Evolutionary conservation across 148 eudicot species (phyloP).

Genomic region (Salicornia ramosissima): DNA sequence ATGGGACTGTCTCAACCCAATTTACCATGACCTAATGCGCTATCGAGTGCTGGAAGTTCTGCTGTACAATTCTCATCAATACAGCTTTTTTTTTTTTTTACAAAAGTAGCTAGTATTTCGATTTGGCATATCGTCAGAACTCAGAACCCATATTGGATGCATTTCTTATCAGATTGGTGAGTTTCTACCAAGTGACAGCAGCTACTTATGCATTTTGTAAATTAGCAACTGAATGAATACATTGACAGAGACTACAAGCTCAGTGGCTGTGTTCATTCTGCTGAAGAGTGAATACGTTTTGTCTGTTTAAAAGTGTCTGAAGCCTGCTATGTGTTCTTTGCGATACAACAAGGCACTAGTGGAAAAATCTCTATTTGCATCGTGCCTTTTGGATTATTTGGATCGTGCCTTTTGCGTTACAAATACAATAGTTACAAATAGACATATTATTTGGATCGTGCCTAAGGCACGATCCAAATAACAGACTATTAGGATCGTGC

Average conservation of each 20-base stretch:
- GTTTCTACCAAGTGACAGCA: constrained; percentile 6
- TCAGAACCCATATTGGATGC: background rate
- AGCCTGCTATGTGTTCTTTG: background rate
- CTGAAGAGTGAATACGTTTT: background rate
- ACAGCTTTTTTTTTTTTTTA: constrained; percentile 6
- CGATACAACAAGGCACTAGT: background rate
- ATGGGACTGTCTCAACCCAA: constrained; percentile 53
- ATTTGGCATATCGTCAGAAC: constrained; percentile 6
- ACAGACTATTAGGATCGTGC: too few relatives aligned
- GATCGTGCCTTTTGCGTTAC: too few relatives aligned
- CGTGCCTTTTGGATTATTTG: too few relatives aligned
- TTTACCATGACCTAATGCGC: constrained; percentile 27
- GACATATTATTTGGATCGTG: too few relatives aligned
- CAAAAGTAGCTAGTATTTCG: constrained; percentile 6
- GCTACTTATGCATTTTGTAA: background rate
- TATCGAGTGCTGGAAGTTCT: constrained; percentile 1
- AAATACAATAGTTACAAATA: too few relatives aligned
- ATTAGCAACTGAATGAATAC: background rate
- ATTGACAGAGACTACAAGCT: background rate
- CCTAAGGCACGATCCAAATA: too few relatives aligned
- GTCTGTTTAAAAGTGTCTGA: background rate
- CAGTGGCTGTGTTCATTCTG: background rate
- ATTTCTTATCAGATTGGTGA: background rate
- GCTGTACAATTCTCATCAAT: background rate
- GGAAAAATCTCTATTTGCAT: too few relatives aligned